Evolutionary conservation across 768 basidiomycete species (phyloP), one percentile per base, ranked within the genome.

Genomic region (Chalciporus sphaerocephalus): DNA sequence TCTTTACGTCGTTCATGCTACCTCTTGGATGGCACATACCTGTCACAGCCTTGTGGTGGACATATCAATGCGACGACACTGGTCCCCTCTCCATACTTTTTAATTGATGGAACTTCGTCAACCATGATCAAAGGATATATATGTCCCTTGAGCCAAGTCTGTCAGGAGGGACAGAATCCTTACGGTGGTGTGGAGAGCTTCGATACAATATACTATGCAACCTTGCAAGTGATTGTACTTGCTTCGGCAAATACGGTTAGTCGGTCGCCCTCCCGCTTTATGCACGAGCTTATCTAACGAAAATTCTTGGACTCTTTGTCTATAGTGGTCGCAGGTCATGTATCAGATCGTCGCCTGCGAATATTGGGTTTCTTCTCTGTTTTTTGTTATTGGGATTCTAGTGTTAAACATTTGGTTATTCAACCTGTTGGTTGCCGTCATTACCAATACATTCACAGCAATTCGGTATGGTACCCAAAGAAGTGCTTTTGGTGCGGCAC

Each of bases 341-440:
- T 97, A 96, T 64, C 58, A 67, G 15, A 84, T 88, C 72, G 87
- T 96, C 60, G 89, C 92, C 56, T 74, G 93, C 0, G 95, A 98
- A 59, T 94, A 85, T 66, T 89, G 87, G 60, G 68, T 85, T n/a
- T 89, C 92, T 1, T 85, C 79, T 51, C 71, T 93, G 47, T 97
- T 90, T 69, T 96, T 90, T 71, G 84, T 97, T 49, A 67, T 82
- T 23, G 84, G 83, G 44, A 71, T 97, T 49, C 69, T 98, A 52
- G 77, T 96, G 18, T 75, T 97, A 55, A 95, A 97, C 65, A 91
- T 96, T 62, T 92, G 90, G 90, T 74, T 95, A 47, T 85, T 94
- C 73, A 92, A 93, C 61, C 66, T 96, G 35, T 87, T 94, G 61
- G 90, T 96, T 45, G 93, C 94, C 15, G 92, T 96, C n/a, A 94